phyloP scores from a whole-genome alignment of 768 basidiomycete species.

The Trametes elegans region DNA sequence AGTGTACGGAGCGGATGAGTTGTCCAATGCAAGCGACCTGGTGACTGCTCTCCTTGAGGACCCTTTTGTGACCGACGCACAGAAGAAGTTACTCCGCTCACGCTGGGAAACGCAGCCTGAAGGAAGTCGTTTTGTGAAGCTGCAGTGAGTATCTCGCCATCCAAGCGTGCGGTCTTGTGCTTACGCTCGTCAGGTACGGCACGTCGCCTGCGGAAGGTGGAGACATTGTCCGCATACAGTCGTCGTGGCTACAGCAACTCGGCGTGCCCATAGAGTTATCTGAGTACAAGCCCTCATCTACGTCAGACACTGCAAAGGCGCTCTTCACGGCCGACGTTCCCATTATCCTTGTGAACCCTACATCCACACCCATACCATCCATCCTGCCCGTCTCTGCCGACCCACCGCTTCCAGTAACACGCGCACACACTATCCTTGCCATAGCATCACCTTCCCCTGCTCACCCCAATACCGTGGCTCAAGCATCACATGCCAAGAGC shows the following conservation, averaged over 20 bases:
- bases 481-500: slow-evolving; percentile 19
- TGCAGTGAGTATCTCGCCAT: slow-evolving; percentile 11
- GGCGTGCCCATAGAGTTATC: slow-evolving; percentile 34
- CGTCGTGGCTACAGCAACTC: slow-evolving; percentile 58
- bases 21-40: slow-evolving; percentile 53
- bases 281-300: slow-evolving; percentile 22
- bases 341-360: slow-evolving; percentile 62
- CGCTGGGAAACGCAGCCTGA: slow-evolving; percentile 39
- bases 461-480: neutral
- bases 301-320: slow-evolving; percentile 10
- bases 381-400: slow-evolving; percentile 25
- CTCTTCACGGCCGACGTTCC: slow-evolving; percentile 53
- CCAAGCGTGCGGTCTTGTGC: neutral
- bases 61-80: slow-evolving; percentile 57
- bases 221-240: slow-evolving; percentile 35
- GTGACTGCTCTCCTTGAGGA: slow-evolving; percentile 72
- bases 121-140: slow-evolving; percentile 1
- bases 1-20: slow-evolving; percentile 62
- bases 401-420: slow-evolving; percentile 20
- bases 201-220: neutral
- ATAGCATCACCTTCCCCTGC: slow-evolving; percentile 25
- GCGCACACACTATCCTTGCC: slow-evolving; percentile 27
- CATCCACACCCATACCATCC: slow-evolving; percentile 46
- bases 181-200: slow-evolving; percentile 17
- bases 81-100: slow-evolving; percentile 41